These are phyloP conservation scores for Leishmania aethiopica DNA, from an alignment of 208 protist genomes.

Conservation along the genomic window DNA sequence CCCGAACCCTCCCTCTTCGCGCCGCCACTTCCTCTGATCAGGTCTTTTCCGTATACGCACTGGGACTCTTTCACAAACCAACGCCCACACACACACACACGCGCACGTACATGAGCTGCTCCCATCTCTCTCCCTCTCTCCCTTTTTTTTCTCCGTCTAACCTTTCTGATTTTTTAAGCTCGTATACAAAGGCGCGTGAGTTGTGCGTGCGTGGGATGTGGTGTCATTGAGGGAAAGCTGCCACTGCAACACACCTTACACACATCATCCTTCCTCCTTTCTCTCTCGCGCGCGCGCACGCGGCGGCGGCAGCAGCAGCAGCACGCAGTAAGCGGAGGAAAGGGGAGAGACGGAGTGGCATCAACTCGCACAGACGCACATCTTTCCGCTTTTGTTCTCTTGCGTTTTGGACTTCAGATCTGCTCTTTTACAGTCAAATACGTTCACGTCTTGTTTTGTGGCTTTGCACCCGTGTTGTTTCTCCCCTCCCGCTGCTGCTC, in stretches of 20 bases:
- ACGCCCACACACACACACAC: neutral
- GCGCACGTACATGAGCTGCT: neutral
- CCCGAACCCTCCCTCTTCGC: neutral
- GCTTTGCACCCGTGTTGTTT: neutral
- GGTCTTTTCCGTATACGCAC: conserved; percentile 9
- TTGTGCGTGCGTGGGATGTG: neutral
- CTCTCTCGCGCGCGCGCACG: neutral
- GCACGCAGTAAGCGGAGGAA: no score
- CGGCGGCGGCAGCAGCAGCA: no score
- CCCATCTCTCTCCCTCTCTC: neutral
- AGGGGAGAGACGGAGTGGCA: no score
- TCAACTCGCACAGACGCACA: neutral
- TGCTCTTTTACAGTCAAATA: neutral
- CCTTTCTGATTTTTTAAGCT: neutral
- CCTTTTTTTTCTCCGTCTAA: neutral
- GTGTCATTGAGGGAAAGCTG: neutral
- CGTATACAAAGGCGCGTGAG: neutral
- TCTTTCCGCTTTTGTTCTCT: neutral
- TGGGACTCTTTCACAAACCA: neutral
- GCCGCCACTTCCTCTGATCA: conserved; percentile 13
- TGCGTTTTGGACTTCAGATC: neutral
- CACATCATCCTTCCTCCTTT: neutral
- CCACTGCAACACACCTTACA: neutral
- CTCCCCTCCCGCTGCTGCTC: neutral
- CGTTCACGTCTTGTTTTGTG: neutral